phyloP scores from a whole-genome alignment of 305 asterid species.

The Coffea humblotiana region DNA sequence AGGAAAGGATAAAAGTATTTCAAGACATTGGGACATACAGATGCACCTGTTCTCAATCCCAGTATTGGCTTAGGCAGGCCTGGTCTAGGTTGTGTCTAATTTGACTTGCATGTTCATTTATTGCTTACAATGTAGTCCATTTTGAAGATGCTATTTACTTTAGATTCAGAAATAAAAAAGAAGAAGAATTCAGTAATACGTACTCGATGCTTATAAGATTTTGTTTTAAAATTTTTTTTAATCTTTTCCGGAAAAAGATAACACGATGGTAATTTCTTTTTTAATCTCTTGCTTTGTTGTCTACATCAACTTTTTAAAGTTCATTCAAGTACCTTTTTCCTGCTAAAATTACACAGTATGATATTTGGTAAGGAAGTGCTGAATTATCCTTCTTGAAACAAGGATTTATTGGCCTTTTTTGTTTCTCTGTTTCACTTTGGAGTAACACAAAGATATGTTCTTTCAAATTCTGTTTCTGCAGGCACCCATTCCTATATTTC shows the following conservation, averaged over 20 bases:
- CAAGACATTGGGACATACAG: not conserved
- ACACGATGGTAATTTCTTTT: not conserved
- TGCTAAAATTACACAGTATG: not conserved
- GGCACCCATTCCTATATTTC: conserved; percentile 70
- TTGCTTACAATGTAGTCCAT: not conserved
- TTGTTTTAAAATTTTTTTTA: not conserved
- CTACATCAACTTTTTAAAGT: not conserved
- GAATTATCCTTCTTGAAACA: not conserved
- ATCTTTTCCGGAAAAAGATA: not conserved
- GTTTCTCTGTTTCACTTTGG: no score
- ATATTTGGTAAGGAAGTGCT: not conserved
- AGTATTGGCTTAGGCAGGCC: not conserved
- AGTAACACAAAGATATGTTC: not conserved
- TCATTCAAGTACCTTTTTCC: not conserved
- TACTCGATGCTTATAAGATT: not conserved
- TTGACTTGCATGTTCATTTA: not conserved
- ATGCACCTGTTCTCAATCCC: not conserved
- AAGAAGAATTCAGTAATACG: not conserved
- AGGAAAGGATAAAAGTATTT: not conserved
- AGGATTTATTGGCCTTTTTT: not conserved
- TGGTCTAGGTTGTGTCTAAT: not conserved
- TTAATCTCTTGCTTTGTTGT: not conserved
- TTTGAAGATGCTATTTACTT: not conserved
- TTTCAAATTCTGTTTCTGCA: conserved; percentile 34
- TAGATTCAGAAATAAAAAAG: not conserved